Base-by-base conservation (phyloP, 495 filamentous ascomycete genomes). In the Hypomontagnella submonticulosa region DNA sequence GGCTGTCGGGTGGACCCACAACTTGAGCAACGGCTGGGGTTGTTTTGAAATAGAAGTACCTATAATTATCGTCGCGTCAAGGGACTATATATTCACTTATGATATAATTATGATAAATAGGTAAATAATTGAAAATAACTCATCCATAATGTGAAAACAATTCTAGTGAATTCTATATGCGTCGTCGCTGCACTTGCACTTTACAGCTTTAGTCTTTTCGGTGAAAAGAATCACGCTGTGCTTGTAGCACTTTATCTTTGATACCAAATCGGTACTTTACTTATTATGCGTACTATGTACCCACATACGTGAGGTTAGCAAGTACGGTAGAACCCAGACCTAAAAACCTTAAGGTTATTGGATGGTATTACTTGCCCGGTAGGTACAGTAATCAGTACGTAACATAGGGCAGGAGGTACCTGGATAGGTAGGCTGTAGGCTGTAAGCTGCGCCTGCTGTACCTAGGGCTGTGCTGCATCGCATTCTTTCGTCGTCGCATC, bases 391-490 rank as follows among this genome's bases (percentile, higher is more conserved):
- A 42, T 27, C 20, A 23, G 36, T 15, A 54, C 12, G 37, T 53
- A 42, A 54, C 12, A 19, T 19, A 43, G 15, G 41, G 41, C 9
- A 43, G 9, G 41, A 15, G 4, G 41, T 47, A 47, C 18, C 18
- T 47, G 12, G 23, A 12, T 44, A 51, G 46, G 57, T 38, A 46
- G 44, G 41, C 34, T 55, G 34, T 55, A 42, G 20, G 18, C 40
- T 30, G 55, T 38, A 58, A 27, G 23, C 20, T 43, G 30, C 20
- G 23, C 23, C 43, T 36, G 32, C 51, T 66, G 63, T 42, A 52
- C 51, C 57, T 57, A 61, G 57, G 57, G 63, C 63, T 67, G 57
- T 60, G 63, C 57, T 61, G 52, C 46, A 61, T 67, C 63, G 63
- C 64, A 63, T 59, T 58, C 54, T 53, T 63, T 63, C 50, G 38